Percentiles rank a stretch among this genome's conserved stretches.
Conservation (phyloP, 2,329 filamentous ascomycete genomes). For the Colletotrichum liriopes region DNA sequence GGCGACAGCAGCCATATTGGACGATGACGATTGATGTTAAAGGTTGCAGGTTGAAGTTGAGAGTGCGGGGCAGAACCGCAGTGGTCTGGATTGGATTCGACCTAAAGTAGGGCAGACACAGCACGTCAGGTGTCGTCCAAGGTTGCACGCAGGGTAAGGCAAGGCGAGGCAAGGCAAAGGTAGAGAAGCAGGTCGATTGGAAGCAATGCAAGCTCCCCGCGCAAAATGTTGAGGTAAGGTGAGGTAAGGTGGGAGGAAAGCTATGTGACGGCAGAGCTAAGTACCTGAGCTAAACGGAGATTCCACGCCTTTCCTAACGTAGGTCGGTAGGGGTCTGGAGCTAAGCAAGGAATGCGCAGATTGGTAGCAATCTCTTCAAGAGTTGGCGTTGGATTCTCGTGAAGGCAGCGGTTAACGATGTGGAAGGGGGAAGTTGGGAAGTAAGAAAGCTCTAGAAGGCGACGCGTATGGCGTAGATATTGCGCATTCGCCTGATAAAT, state of each 20-base stretch:
- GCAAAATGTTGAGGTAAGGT: conserved; percentile 37
- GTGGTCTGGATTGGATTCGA: conserved; percentile 8
- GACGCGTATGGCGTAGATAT: not conserved
- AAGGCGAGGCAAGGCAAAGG: conserved; percentile 4
- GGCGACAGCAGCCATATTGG: conserved; percentile 36
- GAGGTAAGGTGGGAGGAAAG: conserved; percentile 15
- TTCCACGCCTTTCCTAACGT: conserved; percentile 39
- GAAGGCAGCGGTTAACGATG: not conserved
- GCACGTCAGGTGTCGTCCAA: conserved; percentile 27
- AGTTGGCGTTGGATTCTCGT: conserved; percentile 27
- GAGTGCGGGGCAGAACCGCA: conserved; percentile 31
- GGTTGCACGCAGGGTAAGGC: conserved; percentile 19
- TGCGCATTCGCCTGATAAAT: conserved; percentile 5
- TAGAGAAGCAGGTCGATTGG: conserved; percentile 19
- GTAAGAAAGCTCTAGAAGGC: not conserved
- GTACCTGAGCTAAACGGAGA: conserved; percentile 34
- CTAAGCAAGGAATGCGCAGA: conserved; percentile 42
- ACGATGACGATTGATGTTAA: conserved; percentile 15
- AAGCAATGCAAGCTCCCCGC: conserved; percentile 20
- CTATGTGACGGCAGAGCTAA: conserved; percentile 25
- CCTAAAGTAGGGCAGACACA: conserved; percentile 23
- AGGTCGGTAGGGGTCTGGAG: conserved; percentile 40
- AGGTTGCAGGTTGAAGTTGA: not conserved
- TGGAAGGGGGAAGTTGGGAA: conserved; percentile 15
- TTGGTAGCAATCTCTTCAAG: conserved; percentile 40